Evolutionary conservation across 176 grass and related monocot genomes (phyloP).

Genomic region (Tuctoria greenei): DNA sequence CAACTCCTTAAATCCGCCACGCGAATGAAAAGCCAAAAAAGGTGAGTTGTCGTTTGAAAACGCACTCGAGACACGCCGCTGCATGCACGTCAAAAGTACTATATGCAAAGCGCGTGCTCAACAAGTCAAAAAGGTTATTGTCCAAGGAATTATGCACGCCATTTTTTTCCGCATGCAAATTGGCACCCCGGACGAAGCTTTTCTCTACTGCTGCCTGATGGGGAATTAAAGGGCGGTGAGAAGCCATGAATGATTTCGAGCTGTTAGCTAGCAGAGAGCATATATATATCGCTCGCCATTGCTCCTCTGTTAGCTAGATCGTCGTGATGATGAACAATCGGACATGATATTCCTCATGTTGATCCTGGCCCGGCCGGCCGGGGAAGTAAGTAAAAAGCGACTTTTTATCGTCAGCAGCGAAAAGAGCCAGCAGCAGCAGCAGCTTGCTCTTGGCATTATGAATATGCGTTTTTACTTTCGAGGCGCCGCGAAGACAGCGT

Average conservation of each 20-base stretch:
- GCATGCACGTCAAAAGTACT: not conserved
- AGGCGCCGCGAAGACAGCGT: not conserved
- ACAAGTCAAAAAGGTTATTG: not conserved
- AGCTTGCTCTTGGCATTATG: conserved; percentile 44
- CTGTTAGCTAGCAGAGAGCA: not conserved
- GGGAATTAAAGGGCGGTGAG: conserved; percentile 1
- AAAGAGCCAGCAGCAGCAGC: not conserved
- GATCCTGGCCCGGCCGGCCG: conserved; percentile 5
- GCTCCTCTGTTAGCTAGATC: not conserved
- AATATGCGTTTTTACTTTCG: not conserved
- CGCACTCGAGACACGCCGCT: not conserved
- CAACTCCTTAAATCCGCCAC: not conserved
- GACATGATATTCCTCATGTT: conserved; percentile 52
- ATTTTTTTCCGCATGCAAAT: no score
- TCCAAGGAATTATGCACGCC: not conserved
- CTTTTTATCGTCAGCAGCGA: conserved; percentile 45
- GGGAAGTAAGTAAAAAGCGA: conserved; percentile 29
- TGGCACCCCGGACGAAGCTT: no score
- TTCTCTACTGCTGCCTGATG: not conserved
- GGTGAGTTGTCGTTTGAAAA: not conserved
- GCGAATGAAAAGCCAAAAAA: not conserved
- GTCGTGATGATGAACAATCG: conserved; percentile 20
- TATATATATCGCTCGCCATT: no score
- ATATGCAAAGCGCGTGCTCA: not conserved
- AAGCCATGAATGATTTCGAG: conserved; percentile 23